Base-by-base conservation (phyloP, 1,139 yeast genomes). In the Geotrichum macrosporum region DNA sequence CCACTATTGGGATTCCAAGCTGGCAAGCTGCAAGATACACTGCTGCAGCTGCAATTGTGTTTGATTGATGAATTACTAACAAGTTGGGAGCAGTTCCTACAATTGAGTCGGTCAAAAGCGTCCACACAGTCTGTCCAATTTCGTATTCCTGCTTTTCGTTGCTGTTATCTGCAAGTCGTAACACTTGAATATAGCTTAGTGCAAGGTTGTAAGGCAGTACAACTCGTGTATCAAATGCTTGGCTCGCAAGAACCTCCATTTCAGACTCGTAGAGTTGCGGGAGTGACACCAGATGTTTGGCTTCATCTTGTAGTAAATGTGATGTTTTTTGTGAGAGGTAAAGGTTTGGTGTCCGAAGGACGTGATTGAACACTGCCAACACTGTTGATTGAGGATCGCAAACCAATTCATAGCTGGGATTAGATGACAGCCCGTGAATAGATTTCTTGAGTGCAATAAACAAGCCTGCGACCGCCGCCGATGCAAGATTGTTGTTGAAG, bases 41-140 rank as follows among this genome's bases (percentile, higher is more conserved):
- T n/a, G 57, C 53, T 1, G 58, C 56, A 18, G 55, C 55, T 5
- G 64, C 66, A 16, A 62, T 50, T 3, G 54, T 55, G 37, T 56
- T 53, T 1, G 65, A 62, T 34, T 60, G 64, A 34, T 59, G 61
- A 8, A 55, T 50, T 10, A 61, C 47, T 20, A 40, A 20, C 29
- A 59, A 50, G 24, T 30, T 39, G 4, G 42, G 42, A 5, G 57
- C 55, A 15, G 54, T 47, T 16, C 47, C 41, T 10, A 55, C 40
- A 27, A 60, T 35, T 2, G 50, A 53, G 35, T 61, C 63, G 35
- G 55, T 61, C 13, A 59, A 21, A n/a, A 51, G 41, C 9, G 49
- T 29, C 63, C 63, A 61, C 6, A 54, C 51, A n/a, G 34, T 39
- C 27, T 50, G 55, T 5, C 51, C 49, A 5, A 55, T 20, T 10